phyloP scores from a whole-genome alignment of 495 filamentous ascomycete genomes.

The Pyronema omphalodes region DNA sequence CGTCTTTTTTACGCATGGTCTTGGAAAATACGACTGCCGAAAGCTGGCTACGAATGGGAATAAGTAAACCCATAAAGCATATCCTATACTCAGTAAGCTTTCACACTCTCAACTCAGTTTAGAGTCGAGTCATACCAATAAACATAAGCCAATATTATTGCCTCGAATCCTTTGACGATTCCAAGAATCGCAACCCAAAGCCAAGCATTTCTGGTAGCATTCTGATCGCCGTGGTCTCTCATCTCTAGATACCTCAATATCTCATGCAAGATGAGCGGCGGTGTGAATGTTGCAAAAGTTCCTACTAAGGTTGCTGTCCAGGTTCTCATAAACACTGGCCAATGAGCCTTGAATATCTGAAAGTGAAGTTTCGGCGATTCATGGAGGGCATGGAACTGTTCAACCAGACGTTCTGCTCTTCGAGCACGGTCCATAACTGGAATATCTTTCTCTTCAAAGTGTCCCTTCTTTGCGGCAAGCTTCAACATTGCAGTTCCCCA shows the following conservation, averaged over 20 bases:
- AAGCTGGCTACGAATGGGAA: conserved; percentile 50
- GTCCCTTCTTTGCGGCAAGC: conserved; percentile 34
- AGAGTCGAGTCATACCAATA: conserved; percentile 11
- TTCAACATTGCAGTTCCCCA: conserved; percentile 41
- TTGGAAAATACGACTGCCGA: conserved; percentile 61
- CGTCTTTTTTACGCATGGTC: conserved; percentile 61
- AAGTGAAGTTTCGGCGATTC: conserved; percentile 41
- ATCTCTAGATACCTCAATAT: conserved; percentile 45
- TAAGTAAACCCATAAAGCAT: conserved; percentile 40
- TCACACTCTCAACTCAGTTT: not conserved
- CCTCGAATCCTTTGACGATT: conserved; percentile 30
- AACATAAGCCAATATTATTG: conserved; percentile 10
- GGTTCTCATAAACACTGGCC: conserved; percentile 35
- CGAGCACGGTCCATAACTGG: conserved; percentile 34
- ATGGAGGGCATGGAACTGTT: conserved; percentile 31
- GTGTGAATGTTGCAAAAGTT: conserved; percentile 44
- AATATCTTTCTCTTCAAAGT: conserved; percentile 41
- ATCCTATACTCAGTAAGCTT: conserved; percentile 38
- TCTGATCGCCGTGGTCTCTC: conserved; percentile 27
- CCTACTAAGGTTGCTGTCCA: conserved; percentile 33
- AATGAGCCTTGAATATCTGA: conserved; percentile 38
- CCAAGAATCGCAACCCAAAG: conserved; percentile 50
- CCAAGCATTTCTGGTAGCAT: conserved; percentile 35
- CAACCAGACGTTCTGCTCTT: conserved; percentile 31
- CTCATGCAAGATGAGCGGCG: conserved; percentile 49